Percentiles rank a stretch among this genome's conserved stretches.
phyloP scores from a whole-genome alignment of 2,329 filamentous ascomycete genomes.

The Ophiostoma angusticollis region DNA sequence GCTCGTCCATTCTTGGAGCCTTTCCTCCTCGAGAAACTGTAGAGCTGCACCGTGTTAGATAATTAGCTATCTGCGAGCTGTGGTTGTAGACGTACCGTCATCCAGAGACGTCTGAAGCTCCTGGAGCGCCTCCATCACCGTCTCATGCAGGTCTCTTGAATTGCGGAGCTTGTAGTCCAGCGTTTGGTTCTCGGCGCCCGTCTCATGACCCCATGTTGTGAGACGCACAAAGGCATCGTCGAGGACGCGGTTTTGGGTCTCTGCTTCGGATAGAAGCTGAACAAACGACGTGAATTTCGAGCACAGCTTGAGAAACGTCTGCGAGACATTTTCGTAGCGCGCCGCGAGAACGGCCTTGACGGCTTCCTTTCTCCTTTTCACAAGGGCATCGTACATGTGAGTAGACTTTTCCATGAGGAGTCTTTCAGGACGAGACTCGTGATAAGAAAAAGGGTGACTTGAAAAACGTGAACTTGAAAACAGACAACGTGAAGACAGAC shows the following conservation, averaged over 20 bases:
- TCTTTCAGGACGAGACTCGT: background rate
- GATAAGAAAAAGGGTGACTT: background rate
- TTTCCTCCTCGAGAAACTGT: slow-evolving; percentile 5
- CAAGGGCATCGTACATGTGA: slow-evolving; percentile 12
- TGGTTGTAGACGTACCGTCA: slow-evolving; percentile 3
- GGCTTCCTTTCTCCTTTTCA: background rate
- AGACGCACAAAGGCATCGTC: slow-evolving; percentile 9
- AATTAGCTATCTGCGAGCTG: background rate
- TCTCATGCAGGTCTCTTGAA: slow-evolving; percentile 9
- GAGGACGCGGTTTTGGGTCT: slow-evolving; percentile 2
- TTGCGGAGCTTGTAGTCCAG: slow-evolving; percentile 12
- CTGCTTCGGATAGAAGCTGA: slow-evolving; percentile 5
- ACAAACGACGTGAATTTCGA: slow-evolving; percentile 4
- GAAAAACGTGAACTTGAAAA: background rate
- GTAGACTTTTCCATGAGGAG: slow-evolving; percentile 9
- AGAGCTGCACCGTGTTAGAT: background rate
- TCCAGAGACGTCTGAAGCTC: slow-evolving; percentile 9
- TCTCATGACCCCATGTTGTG: slow-evolving; percentile 12
- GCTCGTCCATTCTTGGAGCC: slow-evolving; percentile 4
- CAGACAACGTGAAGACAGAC: too few relatives aligned
- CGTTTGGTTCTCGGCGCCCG: slow-evolving; percentile 10
- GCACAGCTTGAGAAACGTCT: slow-evolving; percentile 10
- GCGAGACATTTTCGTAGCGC: slow-evolving; percentile 10
- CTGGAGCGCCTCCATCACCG: slow-evolving; percentile 4
- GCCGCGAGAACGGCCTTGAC: slow-evolving; percentile 11